phyloP scores from a whole-genome alignment of 83 land plant genomes.

The Picea abies region DNA sequence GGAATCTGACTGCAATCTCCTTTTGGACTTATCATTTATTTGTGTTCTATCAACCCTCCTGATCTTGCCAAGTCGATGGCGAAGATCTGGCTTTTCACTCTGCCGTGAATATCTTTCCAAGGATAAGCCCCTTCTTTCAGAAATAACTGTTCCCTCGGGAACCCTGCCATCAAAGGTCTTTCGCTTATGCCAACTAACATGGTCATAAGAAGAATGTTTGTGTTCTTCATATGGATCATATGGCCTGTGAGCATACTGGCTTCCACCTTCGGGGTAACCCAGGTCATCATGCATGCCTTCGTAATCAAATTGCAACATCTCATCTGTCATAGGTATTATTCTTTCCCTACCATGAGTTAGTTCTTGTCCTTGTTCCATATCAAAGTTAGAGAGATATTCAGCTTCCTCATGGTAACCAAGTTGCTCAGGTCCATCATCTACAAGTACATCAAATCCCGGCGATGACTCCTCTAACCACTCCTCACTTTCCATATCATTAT shows the following conservation, averaged over 20 bases:
- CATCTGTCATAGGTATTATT: constrained; percentile 3
- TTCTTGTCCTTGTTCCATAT: constrained; percentile 14
- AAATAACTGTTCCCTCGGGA: constrained; percentile 2
- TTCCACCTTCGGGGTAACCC: constrained; percentile 9
- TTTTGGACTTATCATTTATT: constrained; percentile 20
- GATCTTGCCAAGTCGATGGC: constrained; percentile 49
- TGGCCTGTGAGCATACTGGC: background rate
- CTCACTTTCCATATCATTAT: constrained; percentile 11
- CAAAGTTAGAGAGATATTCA: constrained; percentile 19
- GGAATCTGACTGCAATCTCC: background rate
- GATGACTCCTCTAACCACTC: constrained; percentile 58
- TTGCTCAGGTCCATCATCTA: constrained; percentile 63
- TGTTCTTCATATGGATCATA: constrained; percentile 15
- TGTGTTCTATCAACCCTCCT: constrained; percentile 41
- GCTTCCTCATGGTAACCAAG: constrained; percentile 28
- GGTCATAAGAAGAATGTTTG: background rate
- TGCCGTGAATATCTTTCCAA: constrained; percentile 14
- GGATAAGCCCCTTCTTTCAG: constrained; percentile 31
- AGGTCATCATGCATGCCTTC: constrained; percentile 9
- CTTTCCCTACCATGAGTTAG: background rate
- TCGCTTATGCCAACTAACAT: constrained; percentile 3
- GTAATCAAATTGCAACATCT: constrained; percentile 13
- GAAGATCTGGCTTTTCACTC: constrained; percentile 37
- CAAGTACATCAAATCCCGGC: constrained; percentile 91
- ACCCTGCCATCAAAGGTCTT: background rate